Conservation (phyloP, 2,329 filamentous ascomycete species). For the Paecilomyces niveus region DNA sequence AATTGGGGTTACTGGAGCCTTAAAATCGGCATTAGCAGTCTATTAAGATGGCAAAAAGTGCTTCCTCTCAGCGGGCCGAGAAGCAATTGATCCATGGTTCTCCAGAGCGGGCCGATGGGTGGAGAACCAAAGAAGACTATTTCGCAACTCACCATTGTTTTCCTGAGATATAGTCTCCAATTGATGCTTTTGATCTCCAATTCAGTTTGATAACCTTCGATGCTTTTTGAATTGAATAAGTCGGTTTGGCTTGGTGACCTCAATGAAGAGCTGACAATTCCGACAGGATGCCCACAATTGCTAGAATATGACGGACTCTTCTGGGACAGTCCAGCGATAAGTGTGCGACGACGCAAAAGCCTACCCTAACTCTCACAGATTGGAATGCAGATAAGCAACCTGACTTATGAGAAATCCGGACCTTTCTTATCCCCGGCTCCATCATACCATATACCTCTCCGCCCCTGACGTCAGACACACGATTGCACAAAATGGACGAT, state of each 20-base stretch:
- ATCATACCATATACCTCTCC: not conserved
- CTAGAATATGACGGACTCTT: not conserved
- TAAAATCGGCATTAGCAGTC: not conserved
- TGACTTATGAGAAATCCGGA: not conserved
- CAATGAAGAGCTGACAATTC: not conserved
- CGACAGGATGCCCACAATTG: not conserved
- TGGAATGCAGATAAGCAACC: not conserved
- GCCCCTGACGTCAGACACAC: not conserved
- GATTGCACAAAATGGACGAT: not conserved
- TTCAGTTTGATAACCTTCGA: not conserved
- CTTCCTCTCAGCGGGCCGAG: not conserved
- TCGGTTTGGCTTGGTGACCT: not conserved
- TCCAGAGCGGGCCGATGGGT: not conserved
- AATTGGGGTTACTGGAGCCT: not conserved
- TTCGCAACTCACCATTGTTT: not conserved
- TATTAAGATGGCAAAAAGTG: not conserved
- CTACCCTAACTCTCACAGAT: not conserved
- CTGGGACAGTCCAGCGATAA: not conserved
- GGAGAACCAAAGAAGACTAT: not conserved
- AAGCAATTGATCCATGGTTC: not conserved
- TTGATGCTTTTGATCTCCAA: not conserved
- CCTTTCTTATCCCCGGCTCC: not conserved
- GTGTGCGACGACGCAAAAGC: not conserved
- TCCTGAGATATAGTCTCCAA: not conserved
- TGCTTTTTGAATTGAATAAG: not conserved